Conservation (phyloP, 2,329 filamentous ascomycete genomes). For the Colletotrichum lupini region DNA sequence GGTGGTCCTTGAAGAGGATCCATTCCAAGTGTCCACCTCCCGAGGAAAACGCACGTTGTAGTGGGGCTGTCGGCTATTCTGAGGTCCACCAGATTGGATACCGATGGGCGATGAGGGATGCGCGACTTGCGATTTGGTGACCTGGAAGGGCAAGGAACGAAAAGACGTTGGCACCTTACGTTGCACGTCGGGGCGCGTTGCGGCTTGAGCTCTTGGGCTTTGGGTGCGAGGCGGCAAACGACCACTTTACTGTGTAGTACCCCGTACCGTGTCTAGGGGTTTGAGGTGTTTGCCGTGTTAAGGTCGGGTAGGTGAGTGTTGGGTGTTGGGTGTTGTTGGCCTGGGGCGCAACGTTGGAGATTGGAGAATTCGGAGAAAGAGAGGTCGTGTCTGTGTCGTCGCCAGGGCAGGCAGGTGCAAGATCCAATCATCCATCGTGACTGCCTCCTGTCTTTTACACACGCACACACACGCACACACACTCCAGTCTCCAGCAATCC, state of each 20-base stretch:
- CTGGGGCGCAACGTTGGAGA: not conserved
- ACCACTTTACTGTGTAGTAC: not conserved
- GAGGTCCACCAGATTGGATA: not conserved
- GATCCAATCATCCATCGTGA: not conserved
- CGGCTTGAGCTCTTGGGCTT: too few species aligned
- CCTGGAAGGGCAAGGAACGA: not conserved
- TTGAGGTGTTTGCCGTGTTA: not conserved
- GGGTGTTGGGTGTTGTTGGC: too few species aligned
- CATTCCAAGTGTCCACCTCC: constrained; percentile 6
- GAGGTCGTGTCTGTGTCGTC: too few species aligned
- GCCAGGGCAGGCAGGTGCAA: not conserved
- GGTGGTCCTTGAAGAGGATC: not conserved
- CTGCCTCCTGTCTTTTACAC: not conserved
- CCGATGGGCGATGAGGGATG: not conserved
- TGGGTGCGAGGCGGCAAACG: not conserved
- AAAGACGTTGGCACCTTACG: not conserved
- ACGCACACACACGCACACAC: too few species aligned
- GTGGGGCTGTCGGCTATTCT: constrained; percentile 3
- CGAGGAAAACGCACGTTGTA: not conserved
- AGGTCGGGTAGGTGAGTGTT: not conserved
- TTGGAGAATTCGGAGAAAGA: not conserved
- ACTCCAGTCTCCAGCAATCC: not conserved
- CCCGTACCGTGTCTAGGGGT: not conserved
- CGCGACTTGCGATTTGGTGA: not conserved
- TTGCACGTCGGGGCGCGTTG: too few species aligned